Base-by-base conservation (phyloP, 176 grass and related monocot genomes). In the Oryza officinalis region DNA sequence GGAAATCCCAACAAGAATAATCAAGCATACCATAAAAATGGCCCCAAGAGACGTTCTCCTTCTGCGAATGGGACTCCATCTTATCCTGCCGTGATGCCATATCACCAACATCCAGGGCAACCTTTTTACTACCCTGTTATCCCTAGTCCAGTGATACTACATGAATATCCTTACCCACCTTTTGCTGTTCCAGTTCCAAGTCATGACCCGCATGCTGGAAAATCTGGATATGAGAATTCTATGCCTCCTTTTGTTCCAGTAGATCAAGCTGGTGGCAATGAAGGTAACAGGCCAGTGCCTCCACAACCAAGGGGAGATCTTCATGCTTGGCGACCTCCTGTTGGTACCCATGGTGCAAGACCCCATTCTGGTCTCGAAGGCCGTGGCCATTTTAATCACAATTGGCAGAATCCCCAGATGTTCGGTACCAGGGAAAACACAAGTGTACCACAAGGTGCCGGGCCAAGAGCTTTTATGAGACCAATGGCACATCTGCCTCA, bases 61-160 rank as follows among this genome's bases (percentile, higher is more conserved):
- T 67, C 67, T 67, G 72, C 88, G 59, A 92, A 90, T 90, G 90
- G 83, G 31, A 80, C 82, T 38, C 90, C 93, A 81, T 74, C 90
- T 57, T 88, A 90, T 81, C 90, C 90, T 75, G 61, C 88, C 28
- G 31, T 43, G 17, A 84, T 88, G 70, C 83, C 69, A 17, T 95
- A 92, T 78, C 84, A 85, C 44, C 93, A 92, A 75, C 88, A 92
- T 67, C 82, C 90, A 52, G 90, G 90, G 32, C 93, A 90, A 81
- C 87, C 90, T 25, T 54, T 92, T 60, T 84, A 86, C 59, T 95
- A 90, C 67, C 90, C 90, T 88, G 80, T 95, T 85, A 80, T 90
- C 18, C 88, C 88, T 32, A 71, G 75, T 69, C 88, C 87, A 12
- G 35, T 90, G 83, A 84, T 92, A 27, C 27, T 86, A 61, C 93